phyloP scores from a whole-genome alignment of 108 stramenopile species.

The Cyclostephanos tholiformis region DNA sequence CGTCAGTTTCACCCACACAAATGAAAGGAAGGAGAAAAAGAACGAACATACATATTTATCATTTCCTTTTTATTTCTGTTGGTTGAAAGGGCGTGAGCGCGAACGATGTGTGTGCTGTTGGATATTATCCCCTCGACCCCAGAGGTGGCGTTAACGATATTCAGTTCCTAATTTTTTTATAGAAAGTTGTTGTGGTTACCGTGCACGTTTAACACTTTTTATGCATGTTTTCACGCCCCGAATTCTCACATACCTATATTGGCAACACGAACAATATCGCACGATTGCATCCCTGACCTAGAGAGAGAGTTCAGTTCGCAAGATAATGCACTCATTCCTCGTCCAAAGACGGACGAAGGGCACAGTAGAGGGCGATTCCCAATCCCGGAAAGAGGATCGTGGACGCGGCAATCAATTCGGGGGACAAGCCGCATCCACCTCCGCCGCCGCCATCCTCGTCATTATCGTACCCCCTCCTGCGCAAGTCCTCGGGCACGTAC shows the following conservation, averaged over 20 bases:
- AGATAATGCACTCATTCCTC: conserved; percentile 37
- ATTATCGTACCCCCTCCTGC: conserved; percentile 36
- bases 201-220: no score
- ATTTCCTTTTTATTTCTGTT: conserved; percentile 25
- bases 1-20: conserved; percentile 40
- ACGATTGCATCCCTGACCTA: no score
- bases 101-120: no score
- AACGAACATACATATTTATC: conserved; percentile 21
- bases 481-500: conserved; percentile 61
- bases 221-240: no score
- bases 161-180: no score
- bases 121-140: no score
- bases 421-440: conserved; percentile 9
- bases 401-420: conserved; percentile 46
- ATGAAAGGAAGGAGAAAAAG: background rate
- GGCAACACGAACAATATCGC: no score
- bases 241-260: background rate
- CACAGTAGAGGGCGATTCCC: conserved; percentile 61
- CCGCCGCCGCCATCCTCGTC: no score
- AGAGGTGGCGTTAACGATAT: no score
- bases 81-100: background rate
- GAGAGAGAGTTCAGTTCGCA: no score
- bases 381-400: conserved; percentile 59
- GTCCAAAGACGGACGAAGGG: conserved; percentile 54
- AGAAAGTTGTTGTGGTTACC: no score